A percentile compares a stretch with the other conserved stretches of the same genome.
phyloP scores from a whole-genome alignment of 306 rosid genomes.

The Prunus campanulata region DNA sequence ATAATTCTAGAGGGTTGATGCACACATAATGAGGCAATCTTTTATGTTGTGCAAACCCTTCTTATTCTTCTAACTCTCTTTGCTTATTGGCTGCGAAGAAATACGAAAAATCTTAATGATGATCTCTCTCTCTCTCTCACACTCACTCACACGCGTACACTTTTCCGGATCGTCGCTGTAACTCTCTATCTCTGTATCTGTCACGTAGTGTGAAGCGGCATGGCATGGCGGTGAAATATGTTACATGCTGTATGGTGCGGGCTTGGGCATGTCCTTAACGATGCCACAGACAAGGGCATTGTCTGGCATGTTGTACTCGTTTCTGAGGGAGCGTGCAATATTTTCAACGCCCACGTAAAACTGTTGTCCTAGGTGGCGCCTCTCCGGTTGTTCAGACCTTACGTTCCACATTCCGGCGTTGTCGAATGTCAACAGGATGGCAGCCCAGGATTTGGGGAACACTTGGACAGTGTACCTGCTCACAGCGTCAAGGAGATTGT shows the following conservation, averaged over 20 bases:
- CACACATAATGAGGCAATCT: neutral
- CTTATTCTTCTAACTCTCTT: conserved; percentile 4
- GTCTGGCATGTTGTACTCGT: conserved; percentile 60
- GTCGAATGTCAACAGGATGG: conserved; percentile 55
- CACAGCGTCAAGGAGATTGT: conserved; percentile 70
- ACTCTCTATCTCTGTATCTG: neutral
- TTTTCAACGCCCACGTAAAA: conserved; percentile 49
- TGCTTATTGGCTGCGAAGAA: conserved; percentile 12
- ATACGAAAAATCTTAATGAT: conserved; percentile 2
- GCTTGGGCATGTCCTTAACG: conserved; percentile 45
- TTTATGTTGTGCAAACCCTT: neutral
- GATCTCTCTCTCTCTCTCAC: neutral
- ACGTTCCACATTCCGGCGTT: conserved; percentile 68
- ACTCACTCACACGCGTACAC: neutral
- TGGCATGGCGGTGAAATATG: neutral
- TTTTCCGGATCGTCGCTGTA: neutral
- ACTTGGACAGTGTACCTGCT: conserved; percentile 76
- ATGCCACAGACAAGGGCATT: conserved; percentile 39
- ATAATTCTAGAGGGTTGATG: neutral
- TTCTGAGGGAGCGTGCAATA: conserved; percentile 48
- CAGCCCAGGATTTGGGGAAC: conserved; percentile 70
- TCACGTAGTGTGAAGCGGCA: conserved; percentile 7
- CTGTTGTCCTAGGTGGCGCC: conserved; percentile 63
- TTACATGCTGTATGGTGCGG: conserved; percentile 29
- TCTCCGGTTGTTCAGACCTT: conserved; percentile 57